Evolutionary conservation across 768 basidiomycete genomes (phyloP).

Genomic region (Paxillus involutus): DNA sequence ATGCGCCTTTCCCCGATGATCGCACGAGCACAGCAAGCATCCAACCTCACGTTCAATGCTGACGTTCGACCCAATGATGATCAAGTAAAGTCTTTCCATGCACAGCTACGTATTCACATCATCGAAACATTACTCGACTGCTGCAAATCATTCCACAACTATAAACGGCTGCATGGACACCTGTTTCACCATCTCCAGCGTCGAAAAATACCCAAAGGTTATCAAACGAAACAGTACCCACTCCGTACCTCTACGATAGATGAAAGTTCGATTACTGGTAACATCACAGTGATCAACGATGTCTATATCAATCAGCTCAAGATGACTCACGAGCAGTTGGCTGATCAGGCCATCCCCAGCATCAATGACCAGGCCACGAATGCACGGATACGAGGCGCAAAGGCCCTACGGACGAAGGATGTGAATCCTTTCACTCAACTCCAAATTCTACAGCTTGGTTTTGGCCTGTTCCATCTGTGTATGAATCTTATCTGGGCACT

Average conservation of each 20-base stretch:
- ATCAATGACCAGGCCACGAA: too few species aligned
- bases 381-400: too few species aligned
- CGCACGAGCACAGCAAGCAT: not conserved
- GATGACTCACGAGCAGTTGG: too few species aligned
- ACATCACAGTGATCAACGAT: too few species aligned
- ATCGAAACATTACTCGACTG: not conserved
- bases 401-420: too few species aligned
- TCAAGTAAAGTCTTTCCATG: not conserved
- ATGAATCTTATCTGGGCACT: too few species aligned
- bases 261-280: constrained; percentile 2
- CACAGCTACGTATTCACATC: not conserved
- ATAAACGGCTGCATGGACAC: not conserved
- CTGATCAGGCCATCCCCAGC: too few species aligned
- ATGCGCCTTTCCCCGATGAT: not conserved
- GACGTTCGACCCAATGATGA: not conserved
- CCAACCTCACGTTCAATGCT: not conserved
- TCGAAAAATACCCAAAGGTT: not conserved
- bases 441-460: too few species aligned
- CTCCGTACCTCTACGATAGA: constrained; percentile 3
- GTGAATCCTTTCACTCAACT: too few species aligned
- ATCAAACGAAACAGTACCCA: not conserved
- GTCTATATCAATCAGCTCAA: too few species aligned
- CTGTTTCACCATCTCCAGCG: not conserved
- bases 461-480: too few species aligned
- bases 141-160: not conserved